Evolutionary conservation across 2,329 filamentous ascomycete genomes (phyloP), one percentile per base, ranked within the genome.

Genomic region (Aspergillus nomiae): DNA sequence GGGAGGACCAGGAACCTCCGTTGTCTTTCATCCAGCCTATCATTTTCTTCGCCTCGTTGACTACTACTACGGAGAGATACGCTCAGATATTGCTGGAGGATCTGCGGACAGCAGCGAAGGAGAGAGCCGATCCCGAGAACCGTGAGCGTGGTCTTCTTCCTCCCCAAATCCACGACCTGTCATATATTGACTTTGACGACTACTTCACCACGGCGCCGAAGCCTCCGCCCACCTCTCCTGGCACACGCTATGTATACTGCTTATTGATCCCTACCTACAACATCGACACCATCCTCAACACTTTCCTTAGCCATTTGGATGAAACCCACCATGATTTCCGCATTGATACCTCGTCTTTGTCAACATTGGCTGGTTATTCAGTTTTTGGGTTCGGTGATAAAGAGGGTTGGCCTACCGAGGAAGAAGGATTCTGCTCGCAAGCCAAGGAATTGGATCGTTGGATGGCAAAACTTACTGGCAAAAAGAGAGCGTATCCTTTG

Each of bases 311-410:
- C 67, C 92, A 97, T 75, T 81, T 99, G 7, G 85, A 91, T 74
- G 94, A 99, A 76, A 98, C 94, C 0, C 94, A 98, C 74, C 89
- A 98, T 79, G 95, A 99, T 77, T 98, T 98, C 82, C 88, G 94
- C 62, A 96, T 99, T 68, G 94, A 98, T 71, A 97, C 93, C 0
- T 90, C 91, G 0, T 90, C 95, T 0, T 79, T 99, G 54, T 89
- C 90, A 0, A 81, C 84, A 1, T 78, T 98, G 19, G 81, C 94
- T 2, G 94, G 94, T 10, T 98, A 97, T 74, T 92, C 92, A 0
- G 93, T 98, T 0, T 98, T 98, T 80, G 95, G 95, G 0, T 91
- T 97, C 72, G 94, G 94, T 21, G 94, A 98, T 75, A 88, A 86
- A 65, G 92, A 96, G 74, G 92, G 91, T 62, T 99, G 95, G 94